Percentiles rank a stretch among this genome's conserved stretches.
Conservation (phyloP, 2,329 filamentous ascomycete genomes). For the Moelleriella libera region DNA sequence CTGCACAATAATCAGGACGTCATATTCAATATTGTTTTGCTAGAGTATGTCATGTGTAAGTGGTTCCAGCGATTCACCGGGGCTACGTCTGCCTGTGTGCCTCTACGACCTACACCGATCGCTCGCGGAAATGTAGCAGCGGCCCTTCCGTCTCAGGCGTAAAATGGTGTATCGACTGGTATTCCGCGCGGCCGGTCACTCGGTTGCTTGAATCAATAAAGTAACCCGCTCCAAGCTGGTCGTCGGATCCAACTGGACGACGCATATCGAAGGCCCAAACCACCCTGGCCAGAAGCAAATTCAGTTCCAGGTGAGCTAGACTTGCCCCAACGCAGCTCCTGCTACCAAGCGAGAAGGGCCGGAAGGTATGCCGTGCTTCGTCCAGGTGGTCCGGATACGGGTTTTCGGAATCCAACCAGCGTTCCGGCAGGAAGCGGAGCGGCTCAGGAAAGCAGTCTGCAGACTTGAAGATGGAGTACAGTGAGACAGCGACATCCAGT, state of each 20-base stretch:
- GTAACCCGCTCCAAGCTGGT: too few relatives aligned
- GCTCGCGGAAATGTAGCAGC: not conserved
- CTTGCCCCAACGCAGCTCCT: slow-evolving; percentile 1
- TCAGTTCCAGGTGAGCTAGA: slow-evolving; percentile 2
- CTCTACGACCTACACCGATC: not conserved
- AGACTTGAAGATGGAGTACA: slow-evolving; percentile 2
- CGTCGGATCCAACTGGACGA: too few relatives aligned
- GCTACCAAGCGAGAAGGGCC: slow-evolving; percentile 1
- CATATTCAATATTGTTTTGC: not conserved
- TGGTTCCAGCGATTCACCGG: not conserved
- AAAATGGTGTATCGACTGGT: not conserved
- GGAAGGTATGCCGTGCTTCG: not conserved
- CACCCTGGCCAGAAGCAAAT: slow-evolving; percentile 1
- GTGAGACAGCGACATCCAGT: slow-evolving; percentile 1
- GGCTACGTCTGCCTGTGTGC: not conserved
- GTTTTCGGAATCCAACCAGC: slow-evolving; percentile 4
- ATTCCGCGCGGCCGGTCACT: not conserved
- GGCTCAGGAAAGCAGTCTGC: slow-evolving; percentile 7
- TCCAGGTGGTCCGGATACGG: not conserved
- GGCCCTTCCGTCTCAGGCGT: not conserved
- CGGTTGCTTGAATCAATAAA: not conserved
- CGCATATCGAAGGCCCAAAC: slow-evolving; percentile 1
- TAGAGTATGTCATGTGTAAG: not conserved
- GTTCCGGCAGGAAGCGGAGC: slow-evolving; percentile 5
- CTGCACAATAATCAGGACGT: not conserved